phyloP scores from a whole-genome alignment of 257 asterid genomes.

The Scutellaria baicalensis region DNA sequence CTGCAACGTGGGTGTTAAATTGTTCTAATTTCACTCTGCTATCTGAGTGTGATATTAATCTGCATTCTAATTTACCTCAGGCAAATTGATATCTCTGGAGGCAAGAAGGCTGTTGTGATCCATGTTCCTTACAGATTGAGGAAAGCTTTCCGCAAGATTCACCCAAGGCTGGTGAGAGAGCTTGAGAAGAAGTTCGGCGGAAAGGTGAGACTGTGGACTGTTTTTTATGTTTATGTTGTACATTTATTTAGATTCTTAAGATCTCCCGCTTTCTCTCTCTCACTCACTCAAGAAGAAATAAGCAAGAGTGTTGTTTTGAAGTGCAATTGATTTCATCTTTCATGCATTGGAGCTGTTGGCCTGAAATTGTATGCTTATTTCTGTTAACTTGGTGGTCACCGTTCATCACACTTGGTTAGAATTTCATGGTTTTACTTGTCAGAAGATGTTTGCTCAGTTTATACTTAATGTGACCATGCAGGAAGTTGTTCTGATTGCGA shows the following conservation, averaged over 20 bases:
- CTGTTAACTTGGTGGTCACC: too few species aligned
- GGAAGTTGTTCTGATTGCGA: slow-evolving; percentile 76
- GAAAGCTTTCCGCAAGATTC: slow-evolving; percentile 88
- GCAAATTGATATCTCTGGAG: slow-evolving; percentile 70
- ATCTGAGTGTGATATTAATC: background rate
- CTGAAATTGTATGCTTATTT: too few species aligned
- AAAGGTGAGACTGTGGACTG: slow-evolving; percentile 36
- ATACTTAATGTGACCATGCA: slow-evolving; percentile 2
- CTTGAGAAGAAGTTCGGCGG: slow-evolving; percentile 96
- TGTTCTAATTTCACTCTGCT: background rate
- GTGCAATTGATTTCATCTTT: too few species aligned
- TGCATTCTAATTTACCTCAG: slow-evolving; percentile 24
- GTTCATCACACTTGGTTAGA: too few species aligned
- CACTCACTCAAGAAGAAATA: too few species aligned
- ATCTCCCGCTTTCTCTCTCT: background rate
- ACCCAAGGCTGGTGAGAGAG: slow-evolving; percentile 75
- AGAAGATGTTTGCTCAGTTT: background rate
- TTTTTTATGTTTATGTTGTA: background rate
- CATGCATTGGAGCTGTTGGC: too few species aligned
- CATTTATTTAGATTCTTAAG: background rate
- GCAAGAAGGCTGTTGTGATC: slow-evolving; percentile 81
- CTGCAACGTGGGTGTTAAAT: slow-evolving; percentile 53
- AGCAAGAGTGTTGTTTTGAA: too few species aligned
- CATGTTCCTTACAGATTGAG: slow-evolving; percentile 80
- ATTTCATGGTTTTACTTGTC: too few species aligned